Evolutionary conservation across 495 filamentous ascomycete species (phyloP).

Genomic region (Chaetomium fimeti): DNA sequence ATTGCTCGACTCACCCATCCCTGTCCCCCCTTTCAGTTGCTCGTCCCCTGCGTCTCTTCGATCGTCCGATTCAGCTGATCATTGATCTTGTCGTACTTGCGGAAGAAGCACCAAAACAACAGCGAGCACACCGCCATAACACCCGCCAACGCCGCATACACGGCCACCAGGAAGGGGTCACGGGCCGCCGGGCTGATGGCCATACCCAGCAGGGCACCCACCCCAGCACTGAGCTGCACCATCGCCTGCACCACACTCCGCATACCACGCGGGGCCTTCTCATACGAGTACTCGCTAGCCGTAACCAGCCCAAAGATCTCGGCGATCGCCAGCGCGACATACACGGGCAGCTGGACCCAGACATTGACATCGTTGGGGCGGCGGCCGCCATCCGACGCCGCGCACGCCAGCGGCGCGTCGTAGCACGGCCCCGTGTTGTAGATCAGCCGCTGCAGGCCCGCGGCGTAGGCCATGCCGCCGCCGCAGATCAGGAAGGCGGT

Average conservation of each 20-base stretch:
- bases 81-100: conserved; percentile 28
- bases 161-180: conserved; percentile 48
- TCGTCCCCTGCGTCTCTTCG: neutral
- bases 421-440: conserved; percentile 53
- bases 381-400: conserved; percentile 14
- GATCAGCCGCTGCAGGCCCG: conserved; percentile 49
- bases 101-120: conserved; percentile 38
- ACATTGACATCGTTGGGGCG: conserved; percentile 42
- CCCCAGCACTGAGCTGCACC: conserved; percentile 43
- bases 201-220: conserved; percentile 44
- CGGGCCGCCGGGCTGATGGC: conserved; percentile 43
- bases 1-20: too few species aligned
- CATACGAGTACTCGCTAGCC: conserved; percentile 55
- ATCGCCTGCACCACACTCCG: conserved; percentile 41
- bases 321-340: conserved; percentile 40
- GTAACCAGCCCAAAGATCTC: conserved; percentile 48
- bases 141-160: conserved; percentile 46
- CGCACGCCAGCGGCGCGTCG: conserved; percentile 45
- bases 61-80: conserved; percentile 14
- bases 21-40: too few species aligned
- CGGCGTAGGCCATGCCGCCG: conserved; percentile 50
- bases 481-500: conserved; percentile 47
- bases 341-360: conserved; percentile 43
- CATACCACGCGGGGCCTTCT: conserved; percentile 40
- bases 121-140: conserved; percentile 33